Base-by-base conservation (phyloP, 768 basidiomycete genomes). In the Tricholoma hemisulphureum region DNA sequence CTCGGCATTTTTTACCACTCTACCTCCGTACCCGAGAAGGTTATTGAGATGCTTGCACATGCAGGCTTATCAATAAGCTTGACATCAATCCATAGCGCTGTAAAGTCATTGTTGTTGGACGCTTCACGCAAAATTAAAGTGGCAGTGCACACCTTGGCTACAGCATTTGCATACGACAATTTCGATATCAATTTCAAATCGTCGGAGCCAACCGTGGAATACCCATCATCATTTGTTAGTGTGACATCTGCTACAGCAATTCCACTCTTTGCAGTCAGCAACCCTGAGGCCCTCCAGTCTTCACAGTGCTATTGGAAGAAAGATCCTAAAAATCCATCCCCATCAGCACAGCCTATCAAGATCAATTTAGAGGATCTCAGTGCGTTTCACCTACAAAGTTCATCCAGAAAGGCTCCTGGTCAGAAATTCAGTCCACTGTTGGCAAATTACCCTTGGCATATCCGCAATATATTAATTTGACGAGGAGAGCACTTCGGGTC, bases 111-210 rank as follows among this genome's bases (percentile, higher is more conserved):
- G 18, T 66, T 65, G 1, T 18, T 31, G 1, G 60, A 73, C 37
- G 55, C 68, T 4, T 26, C 45, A 14, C 16, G 29, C 4, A 35
- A 24, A 6, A 35, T 70, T 3, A 41, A 54, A 14, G 11, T 11
- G 9, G 58, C 68, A 34, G 68, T 61, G 1, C 56, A 57, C 24
- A 66, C 65, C 7, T 56, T 69, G 6, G 53, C 61, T 0, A 58
- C 63, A 1, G 48, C 65, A 9, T 69, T 61, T 48, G 70, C 70
- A 7, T 77, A 73, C 26, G 73, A 78, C 53, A 77, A 78, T 58
- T 72, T 77, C 26, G 73, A 78, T 55, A 61, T 76, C 2, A 60
- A 71, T 29, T 62, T 75, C 26, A 65, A 70, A 37, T 26, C 45
- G 0, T 16, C 55, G 1, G 55, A 63, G 18, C 70, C 69, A 0